phyloP scores from a whole-genome alignment of 2,329 filamentous ascomycete genomes.

The Penicillium hesseltinei region DNA sequence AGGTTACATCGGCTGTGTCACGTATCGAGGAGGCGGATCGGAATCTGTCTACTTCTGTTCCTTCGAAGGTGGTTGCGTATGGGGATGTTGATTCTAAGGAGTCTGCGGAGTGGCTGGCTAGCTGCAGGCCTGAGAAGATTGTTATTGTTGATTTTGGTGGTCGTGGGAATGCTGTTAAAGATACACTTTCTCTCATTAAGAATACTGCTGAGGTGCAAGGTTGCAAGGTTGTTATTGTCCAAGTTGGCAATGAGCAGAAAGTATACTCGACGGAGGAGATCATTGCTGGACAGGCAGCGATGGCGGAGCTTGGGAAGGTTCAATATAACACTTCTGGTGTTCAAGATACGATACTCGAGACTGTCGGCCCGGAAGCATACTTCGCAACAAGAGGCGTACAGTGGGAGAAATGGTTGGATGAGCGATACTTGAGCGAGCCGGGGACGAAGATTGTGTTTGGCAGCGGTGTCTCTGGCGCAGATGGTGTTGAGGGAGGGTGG shows the following conservation, averaged over 20 bases:
- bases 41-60: background rate
- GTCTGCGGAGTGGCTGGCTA: constrained; percentile 10
- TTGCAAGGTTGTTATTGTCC: constrained; percentile 9
- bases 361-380: background rate
- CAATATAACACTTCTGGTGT: constrained; percentile 16
- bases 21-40: constrained; percentile 7
- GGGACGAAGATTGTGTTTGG: constrained; percentile 16
- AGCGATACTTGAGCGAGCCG: constrained; percentile 10
- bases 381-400: background rate
- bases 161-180: constrained; percentile 2
- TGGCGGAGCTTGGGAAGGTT: constrained; percentile 7
- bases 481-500: constrained; percentile 21
- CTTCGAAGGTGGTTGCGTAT: constrained; percentile 13
- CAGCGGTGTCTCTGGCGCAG: constrained; percentile 8
- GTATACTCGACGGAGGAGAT: constrained; percentile 8
- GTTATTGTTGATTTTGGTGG: constrained; percentile 21
- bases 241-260: constrained; percentile 20
- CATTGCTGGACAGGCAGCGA: background rate
- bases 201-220: background rate
- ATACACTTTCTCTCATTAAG: constrained; percentile 6
- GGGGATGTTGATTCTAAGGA: background rate
- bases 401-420: constrained; percentile 12
- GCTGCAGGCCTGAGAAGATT: constrained; percentile 9
- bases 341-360: constrained; percentile 5
- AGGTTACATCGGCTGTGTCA: constrained; percentile 26